Evolutionary conservation across 371 early-diverging fungal genomes (phyloP), one percentile per base, ranked within the genome.

Genomic region (Cokeromyces recurvatus): DNA sequence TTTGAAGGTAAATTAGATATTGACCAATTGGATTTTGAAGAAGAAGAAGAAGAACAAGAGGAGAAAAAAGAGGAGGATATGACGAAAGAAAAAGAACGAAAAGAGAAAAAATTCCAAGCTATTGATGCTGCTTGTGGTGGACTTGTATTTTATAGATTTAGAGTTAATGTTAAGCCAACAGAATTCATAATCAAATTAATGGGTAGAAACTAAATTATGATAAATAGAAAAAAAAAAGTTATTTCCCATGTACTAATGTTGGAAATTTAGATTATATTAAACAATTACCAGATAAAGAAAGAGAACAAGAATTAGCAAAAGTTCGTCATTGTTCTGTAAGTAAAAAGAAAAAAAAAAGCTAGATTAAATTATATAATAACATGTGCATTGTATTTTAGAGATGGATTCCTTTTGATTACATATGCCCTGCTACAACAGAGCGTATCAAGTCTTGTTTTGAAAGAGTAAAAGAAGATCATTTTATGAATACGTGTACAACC

Each of bases 91-190:
- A 43, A 27, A 11, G 51, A 63, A 12, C 66, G 53, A 16, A 73
- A 77, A 37, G 74, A 77, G 21, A 64, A 63, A 27, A 53, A 58
- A 10, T 60, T 74, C 23, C 69, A 80, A 48, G 75, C 74, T 4
- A 69, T 80, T 4, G 81, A 80, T 50, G 55, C 74, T 10, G 78
- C 77, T 2, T 78, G 81, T 49, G 68, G 65, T 34, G 81, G 81
- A 1, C 40, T 70, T 12, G 48, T 80, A 6, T 80, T 80, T 52
- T 62, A 69, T 38, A 66, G 81, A 25, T 78, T 80, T 34, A 53
- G 78, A 22, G 51, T 80, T 1, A 63, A 80, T 37, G 66, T 74
- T 2, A 57, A 56, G 29, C 78, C 81, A 17, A 66, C 62, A 8
- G 68, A 59, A 8, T 78, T 75, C 48, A 48, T 76, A 2, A 21